phyloP scores from a whole-genome alignment of 495 filamentous ascomycete genomes.

The Venustampulla echinocandica region DNA sequence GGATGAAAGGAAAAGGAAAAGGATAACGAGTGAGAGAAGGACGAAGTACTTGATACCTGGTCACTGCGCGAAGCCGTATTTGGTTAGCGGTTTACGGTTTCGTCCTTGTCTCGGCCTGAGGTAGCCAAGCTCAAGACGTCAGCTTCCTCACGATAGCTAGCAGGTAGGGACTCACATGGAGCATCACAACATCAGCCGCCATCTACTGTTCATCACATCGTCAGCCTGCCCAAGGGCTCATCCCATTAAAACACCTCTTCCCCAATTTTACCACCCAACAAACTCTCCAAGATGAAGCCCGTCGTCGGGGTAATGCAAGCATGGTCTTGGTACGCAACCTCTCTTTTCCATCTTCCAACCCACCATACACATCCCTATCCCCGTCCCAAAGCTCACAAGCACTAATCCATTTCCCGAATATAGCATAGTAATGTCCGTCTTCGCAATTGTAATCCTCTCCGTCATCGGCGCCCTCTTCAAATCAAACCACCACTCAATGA shows the following conservation, averaged over 20 bases:
- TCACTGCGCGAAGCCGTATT: too few relatives aligned
- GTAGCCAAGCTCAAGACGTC: too few relatives aligned
- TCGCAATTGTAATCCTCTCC: conserved; percentile 81
- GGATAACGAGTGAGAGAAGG: too few relatives aligned
- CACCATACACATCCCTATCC: not conserved
- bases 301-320: conserved; percentile 83
- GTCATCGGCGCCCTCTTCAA: conserved; percentile 73
- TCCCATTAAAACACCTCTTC: not conserved
- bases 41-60: too few relatives aligned
- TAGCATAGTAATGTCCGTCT: conserved; percentile 80
- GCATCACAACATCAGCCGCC: not conserved
- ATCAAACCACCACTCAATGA: conserved; percentile 68
- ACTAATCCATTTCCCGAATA: conserved; percentile 3
- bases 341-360: not conserved
- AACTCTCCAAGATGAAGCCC: conserved; percentile 64
- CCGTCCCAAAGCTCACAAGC: not conserved
- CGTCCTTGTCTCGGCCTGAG: too few relatives aligned
- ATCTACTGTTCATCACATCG: not conserved
- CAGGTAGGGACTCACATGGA: too few relatives aligned
- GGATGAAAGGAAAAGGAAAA: too few relatives aligned
- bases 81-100: too few relatives aligned
- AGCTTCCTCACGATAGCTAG: too few relatives aligned
- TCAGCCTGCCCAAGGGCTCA: not conserved
- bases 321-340: conserved; percentile 67
- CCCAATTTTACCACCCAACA: conserved; percentile 1